Evolutionary conservation across 352 stramenopile species (phyloP), one percentile per base, ranked within the genome.

Genomic region (Phytopythium ostracodes): DNA sequence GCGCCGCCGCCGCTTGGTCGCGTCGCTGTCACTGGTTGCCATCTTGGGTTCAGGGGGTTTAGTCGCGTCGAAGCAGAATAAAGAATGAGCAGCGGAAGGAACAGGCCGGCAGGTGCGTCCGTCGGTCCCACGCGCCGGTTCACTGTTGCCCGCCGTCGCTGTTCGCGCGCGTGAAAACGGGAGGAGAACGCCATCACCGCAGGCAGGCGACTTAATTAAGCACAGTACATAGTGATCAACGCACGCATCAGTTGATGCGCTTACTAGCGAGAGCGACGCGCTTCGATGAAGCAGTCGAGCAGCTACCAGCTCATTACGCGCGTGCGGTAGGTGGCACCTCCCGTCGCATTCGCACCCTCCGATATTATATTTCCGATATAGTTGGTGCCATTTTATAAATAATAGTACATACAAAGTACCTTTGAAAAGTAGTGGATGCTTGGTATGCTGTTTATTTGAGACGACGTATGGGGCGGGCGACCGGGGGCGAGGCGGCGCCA

Each of bases 1-100:
- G 6, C 36, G 57, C 22, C 44, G 57, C n/a, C 53, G 53, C 22
- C 53, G 35, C 53, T 43, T 46, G 53, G 53, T 59, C 12, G 29
- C 29, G 29, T 7, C 29, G 29, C 29, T 33, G 29, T 7, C 29
- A 7, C n/a, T n/a, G n/a, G n/a, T n/a, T n/a, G 29, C 7, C 29
- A 33, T 33, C 29, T 3, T 33, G 29, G 29, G 29, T 33, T 33
- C n/a, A n/a, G 29, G 29, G 29, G 29, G 29, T 3, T 20, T 56
- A 24, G 50, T 38, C 27, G 42, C 42, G 42, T 6, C 42, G 42
- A 2, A 7, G 20, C 18, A 12, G n/a, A 49, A 15, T 49, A n/a
- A 36, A 54, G n/a, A 35, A n/a, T 35, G 47, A 54, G 47, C 6
- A 36, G 31, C 31, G 31, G 4, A 9, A 10, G 31, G 31, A 36